These are phyloP conservation scores for Tylopilus cervinicoccineus DNA, from an alignment of 768 basidiomycete species.

Conservation along the genomic window DNA sequence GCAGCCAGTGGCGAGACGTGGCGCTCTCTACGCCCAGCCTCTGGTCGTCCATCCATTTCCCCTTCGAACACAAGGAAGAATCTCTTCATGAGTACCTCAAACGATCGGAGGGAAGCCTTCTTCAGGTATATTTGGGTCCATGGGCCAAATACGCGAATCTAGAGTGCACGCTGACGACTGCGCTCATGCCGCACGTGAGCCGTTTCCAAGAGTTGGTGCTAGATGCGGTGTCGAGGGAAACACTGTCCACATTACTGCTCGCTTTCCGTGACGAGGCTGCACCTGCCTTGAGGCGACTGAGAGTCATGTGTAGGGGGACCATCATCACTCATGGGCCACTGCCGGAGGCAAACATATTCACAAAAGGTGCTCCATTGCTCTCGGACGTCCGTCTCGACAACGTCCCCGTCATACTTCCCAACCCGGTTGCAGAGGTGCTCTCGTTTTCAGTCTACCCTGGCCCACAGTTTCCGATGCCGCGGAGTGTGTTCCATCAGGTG, in stretches of 20 bases:
- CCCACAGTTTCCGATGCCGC: conserved; percentile 28
- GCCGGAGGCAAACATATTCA: conserved; percentile 22
- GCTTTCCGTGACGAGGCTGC: conserved; percentile 26
- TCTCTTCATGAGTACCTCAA: conserved; percentile 31
- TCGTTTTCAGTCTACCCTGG: conserved; percentile 34
- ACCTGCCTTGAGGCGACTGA: conserved; percentile 24
- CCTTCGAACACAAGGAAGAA: conserved; percentile 28
- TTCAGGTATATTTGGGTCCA: conserved; percentile 32
- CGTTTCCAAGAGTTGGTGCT: conserved; percentile 29
- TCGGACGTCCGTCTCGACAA: conserved; percentile 32
- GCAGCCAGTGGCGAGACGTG: conserved; percentile 32
- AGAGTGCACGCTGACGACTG: conserved; percentile 20
- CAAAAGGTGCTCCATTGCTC: conserved; percentile 30
- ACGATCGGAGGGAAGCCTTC: conserved; percentile 28
- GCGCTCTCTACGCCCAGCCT: conserved; percentile 32
- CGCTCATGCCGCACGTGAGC: conserved; percentile 27
- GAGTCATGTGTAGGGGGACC: conserved; percentile 30
- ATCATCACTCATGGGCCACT: conserved; percentile 26
- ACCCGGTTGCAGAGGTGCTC: conserved; percentile 18
- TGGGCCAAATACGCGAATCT: conserved; percentile 31
- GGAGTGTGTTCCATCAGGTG: conserved; percentile 20
- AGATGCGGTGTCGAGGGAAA: conserved; percentile 29
- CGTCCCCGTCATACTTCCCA: conserved; percentile 25
- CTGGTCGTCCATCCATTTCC: conserved; percentile 33
- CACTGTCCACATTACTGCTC: conserved; percentile 20